Evolutionary conservation across 148 eudicot genomes (phyloP).

Genomic region (Rhododendron molle): DNA sequence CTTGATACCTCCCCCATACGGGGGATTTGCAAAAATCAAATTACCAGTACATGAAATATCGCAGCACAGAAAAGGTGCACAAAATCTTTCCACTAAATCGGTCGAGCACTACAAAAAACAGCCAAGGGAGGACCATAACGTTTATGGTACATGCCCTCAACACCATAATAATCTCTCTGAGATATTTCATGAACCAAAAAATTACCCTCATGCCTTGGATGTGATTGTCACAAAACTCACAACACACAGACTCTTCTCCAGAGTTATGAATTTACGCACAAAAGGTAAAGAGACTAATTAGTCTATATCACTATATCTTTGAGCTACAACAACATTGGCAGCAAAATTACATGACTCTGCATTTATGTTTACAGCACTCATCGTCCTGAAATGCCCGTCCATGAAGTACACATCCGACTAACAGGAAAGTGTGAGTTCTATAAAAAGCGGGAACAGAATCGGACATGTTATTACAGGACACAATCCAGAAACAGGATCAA

Average conservation of each 20-base stretch:
- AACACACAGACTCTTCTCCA: not conserved
- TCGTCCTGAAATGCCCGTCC: not conserved
- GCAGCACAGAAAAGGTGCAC: not conserved
- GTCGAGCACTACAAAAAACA: not conserved
- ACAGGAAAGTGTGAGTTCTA: not conserved
- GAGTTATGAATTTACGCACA: not conserved
- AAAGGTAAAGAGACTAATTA: not conserved
- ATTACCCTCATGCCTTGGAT: not conserved
- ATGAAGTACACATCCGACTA: not conserved
- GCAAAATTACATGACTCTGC: not conserved
- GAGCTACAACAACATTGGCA: not conserved
- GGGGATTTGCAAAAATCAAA: not conserved
- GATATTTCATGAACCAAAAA: not conserved
- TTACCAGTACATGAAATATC: not conserved
- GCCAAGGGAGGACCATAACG: not conserved
- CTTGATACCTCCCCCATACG: not conserved
- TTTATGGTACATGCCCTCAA: not conserved
- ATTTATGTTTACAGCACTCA: not conserved
- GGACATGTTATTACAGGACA: conserved; percentile 11
- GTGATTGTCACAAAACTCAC: not conserved
- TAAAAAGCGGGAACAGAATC: not conserved
- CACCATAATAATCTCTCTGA: not conserved
- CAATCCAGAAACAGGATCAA: conserved; percentile 5
- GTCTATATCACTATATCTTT: not conserved
- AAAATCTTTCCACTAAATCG: not conserved